Percentiles rank a stretch among this genome's conserved stretches.
Evolutionary conservation across 106 monocot species (phyloP).

Genomic region (Vanilla planifolia): DNA sequence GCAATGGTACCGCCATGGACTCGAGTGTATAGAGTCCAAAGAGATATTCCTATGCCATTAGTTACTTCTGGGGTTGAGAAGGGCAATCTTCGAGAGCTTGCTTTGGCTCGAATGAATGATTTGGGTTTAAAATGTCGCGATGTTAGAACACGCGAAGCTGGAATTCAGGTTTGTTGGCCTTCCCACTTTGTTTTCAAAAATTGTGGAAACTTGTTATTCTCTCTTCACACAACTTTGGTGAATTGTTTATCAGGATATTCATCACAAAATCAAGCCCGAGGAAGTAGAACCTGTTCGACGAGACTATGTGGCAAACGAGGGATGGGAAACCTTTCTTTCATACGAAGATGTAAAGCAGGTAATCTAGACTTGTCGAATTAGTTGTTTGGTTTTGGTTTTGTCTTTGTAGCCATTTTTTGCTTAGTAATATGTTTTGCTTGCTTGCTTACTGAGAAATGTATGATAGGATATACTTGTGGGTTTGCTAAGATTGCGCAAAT

Average conservation of each 20-base stretch:
- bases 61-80: slow-evolving; percentile 99
- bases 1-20: slow-evolving; percentile 99
- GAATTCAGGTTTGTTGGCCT: slow-evolving; percentile 70
- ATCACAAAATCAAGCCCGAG: slow-evolving; percentile 95
- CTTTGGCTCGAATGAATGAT: slow-evolving; percentile 98
- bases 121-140: slow-evolving; percentile 97
- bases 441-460: no score
- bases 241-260: slow-evolving; percentile 63
- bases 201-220: neutral
- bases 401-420: no score
- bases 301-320: slow-evolving; percentile 95
- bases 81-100: slow-evolving; percentile 97
- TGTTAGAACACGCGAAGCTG: slow-evolving; percentile 98
- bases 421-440: no score
- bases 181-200: neutral
- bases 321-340: slow-evolving; percentile 99
- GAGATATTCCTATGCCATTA: slow-evolving; percentile 99
- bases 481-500: slow-evolving; percentile 78
- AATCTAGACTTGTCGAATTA: no score
- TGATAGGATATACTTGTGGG: slow-evolving; percentile 95
- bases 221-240: neutral
- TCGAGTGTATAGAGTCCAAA: slow-evolving; percentile 95
- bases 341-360: slow-evolving; percentile 98
- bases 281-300: slow-evolving; percentile 94
- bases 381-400: no score